These are phyloP conservation scores for Alternaria gaisen DNA, from an alignment of 2,329 filamentous ascomycete species.

Conservation along the genomic window DNA sequence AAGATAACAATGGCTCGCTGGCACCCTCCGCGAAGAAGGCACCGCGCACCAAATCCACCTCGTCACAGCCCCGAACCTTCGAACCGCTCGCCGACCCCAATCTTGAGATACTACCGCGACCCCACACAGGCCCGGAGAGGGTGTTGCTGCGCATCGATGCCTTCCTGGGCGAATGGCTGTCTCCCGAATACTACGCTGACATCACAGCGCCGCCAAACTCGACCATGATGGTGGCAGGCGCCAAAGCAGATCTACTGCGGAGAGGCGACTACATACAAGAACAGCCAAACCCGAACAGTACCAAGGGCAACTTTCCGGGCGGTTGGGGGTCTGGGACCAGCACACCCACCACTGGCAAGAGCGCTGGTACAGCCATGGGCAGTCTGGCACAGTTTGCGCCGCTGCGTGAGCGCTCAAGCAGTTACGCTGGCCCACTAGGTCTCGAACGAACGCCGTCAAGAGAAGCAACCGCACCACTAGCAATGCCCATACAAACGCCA, in stretches of 20 bases:
- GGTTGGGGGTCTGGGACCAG: conserved; percentile 57
- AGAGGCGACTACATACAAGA: conserved; percentile 71
- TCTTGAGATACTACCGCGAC: conserved; percentile 45
- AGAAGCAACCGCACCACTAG: conserved; percentile 30
- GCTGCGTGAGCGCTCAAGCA: conserved; percentile 60
- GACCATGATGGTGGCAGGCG: conserved; percentile 84
- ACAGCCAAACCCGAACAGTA: conserved; percentile 49
- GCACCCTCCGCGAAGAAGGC: conserved; percentile 27
- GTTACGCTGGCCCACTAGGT: conserved; percentile 32
- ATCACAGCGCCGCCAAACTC: conserved; percentile 90
- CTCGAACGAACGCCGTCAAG: conserved; percentile 39
- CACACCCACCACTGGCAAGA: conserved; percentile 32
- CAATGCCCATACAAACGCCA: conserved; percentile 21
- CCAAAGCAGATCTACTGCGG: conserved; percentile 85
- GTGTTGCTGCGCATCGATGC: conserved; percentile 79
- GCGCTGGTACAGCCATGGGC: conserved; percentile 38
- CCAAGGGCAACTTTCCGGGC: conserved; percentile 62
- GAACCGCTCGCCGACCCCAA: conserved; percentile 52
- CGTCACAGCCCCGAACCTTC: conserved; percentile 31
- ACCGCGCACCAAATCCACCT: conserved; percentile 23
- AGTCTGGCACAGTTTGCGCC: conserved; percentile 51
- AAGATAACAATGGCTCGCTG: conserved; percentile 22
- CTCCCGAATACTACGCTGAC: conserved; percentile 89
- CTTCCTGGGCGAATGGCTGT: conserved; percentile 95
- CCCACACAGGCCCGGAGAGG: conserved; percentile 46